These are phyloP conservation scores for Pseudogymnoascus sp. DNA, from an alignment of 2,329 filamentous ascomycete species.

Conservation along the genomic window DNA sequence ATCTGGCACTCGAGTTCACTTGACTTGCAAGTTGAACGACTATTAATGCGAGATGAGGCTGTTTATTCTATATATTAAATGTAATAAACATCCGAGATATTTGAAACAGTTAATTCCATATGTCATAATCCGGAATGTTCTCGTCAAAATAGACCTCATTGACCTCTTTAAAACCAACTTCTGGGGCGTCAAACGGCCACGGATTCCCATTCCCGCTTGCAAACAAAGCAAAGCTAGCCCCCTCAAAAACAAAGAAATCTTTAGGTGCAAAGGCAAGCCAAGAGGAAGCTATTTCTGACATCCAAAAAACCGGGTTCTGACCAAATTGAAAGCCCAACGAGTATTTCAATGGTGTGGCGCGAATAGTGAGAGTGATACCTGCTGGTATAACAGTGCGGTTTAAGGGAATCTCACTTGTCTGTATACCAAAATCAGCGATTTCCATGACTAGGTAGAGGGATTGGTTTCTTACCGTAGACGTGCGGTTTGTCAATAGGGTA, in stretches of 20 bases:
- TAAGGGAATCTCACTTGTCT: slow-evolving; percentile 9
- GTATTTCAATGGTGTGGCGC: slow-evolving; percentile 16
- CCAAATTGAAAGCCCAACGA: slow-evolving; percentile 13
- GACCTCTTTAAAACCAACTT: slow-evolving; percentile 16
- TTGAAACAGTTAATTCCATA: slow-evolving; percentile 5
- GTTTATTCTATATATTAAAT: not conserved
- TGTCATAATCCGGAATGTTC: slow-evolving; percentile 11
- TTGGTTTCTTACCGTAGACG: slow-evolving; percentile 11
- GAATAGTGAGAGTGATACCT: slow-evolving; percentile 12
- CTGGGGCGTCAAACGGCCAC: slow-evolving; percentile 16
- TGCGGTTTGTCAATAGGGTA: slow-evolving; percentile 12
- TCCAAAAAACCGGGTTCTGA: slow-evolving; percentile 1
- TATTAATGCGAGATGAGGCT: not conserved
- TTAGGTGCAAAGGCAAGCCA: slow-evolving; percentile 18
- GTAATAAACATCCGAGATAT: not conserved
- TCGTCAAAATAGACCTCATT: slow-evolving; percentile 13
- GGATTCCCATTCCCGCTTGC: slow-evolving; percentile 19
- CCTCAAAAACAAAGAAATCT: slow-evolving; percentile 17
- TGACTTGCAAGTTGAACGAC: not conserved
- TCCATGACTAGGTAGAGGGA: not conserved
- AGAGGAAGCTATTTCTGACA: slow-evolving; percentile 12
- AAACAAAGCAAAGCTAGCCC: slow-evolving; percentile 17
- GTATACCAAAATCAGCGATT: not conserved
- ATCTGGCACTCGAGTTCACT: not conserved
- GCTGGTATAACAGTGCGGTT: slow-evolving; percentile 11